Evolutionary conservation across 1,139 yeast species (phyloP).

Genomic region (Cylindricascospora bacillispora): DNA sequence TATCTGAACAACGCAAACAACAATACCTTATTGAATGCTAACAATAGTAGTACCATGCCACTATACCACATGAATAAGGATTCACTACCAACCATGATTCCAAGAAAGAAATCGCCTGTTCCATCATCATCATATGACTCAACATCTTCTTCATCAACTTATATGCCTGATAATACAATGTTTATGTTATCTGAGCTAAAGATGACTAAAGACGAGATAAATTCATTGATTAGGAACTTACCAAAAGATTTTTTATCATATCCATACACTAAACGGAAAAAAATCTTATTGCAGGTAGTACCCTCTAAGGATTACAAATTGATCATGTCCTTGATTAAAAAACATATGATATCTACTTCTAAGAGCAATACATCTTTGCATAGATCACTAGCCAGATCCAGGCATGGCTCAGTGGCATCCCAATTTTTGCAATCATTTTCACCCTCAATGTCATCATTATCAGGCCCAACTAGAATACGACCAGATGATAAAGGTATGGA

Average conservation of each 20-base stretch:
- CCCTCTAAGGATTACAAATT: slow-evolving; percentile 38
- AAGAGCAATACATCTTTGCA: slow-evolving; percentile 16
- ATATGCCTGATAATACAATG: slow-evolving; percentile 8
- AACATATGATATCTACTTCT: slow-evolving; percentile 15
- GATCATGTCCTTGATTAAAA: slow-evolving; percentile 25
- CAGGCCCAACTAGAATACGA: slow-evolving; percentile 4
- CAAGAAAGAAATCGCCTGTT: slow-evolving; percentile 7
- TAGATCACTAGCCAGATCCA: slow-evolving; percentile 8
- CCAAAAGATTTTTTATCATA: slow-evolving; percentile 52
- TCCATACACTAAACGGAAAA: slow-evolving; percentile 60
- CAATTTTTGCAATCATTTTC: slow-evolving; percentile 30
- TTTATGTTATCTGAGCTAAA: slow-evolving; percentile 8
- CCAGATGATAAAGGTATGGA: slow-evolving; percentile 50
- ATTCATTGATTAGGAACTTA: slow-evolving; percentile 27
- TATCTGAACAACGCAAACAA: slow-evolving; percentile 3
- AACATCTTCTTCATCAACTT: slow-evolving; percentile 11
- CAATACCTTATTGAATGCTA: slow-evolving; percentile 1
- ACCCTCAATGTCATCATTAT: slow-evolving; percentile 16
- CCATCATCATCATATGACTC: slow-evolving; percentile 8
- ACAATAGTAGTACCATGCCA: not conserved
- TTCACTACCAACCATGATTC: slow-evolving; percentile 3
- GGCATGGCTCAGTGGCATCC: slow-evolving; percentile 31
- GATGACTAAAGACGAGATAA: slow-evolving; percentile 16
- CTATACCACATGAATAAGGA: slow-evolving; percentile 3
- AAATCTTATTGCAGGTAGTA: slow-evolving; percentile 40